Evolutionary conservation across 495 filamentous ascomycete species (phyloP).

Genomic region (Aspergillus carlsbadensis): DNA sequence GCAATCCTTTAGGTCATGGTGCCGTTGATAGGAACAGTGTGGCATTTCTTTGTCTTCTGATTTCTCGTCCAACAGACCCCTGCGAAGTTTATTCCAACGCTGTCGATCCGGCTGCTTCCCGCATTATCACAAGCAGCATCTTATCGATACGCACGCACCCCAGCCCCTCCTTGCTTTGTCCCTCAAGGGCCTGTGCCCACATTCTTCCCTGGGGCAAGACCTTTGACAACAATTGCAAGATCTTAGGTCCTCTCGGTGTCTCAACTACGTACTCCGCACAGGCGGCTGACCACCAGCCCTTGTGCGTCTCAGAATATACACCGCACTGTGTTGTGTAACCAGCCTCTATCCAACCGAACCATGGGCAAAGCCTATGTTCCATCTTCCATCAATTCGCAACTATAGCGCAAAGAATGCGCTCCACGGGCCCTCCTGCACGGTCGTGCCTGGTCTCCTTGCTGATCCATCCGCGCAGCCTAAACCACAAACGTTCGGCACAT

Average conservation of each 20-base stretch:
- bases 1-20: background rate
- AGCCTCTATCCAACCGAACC: too few relatives aligned
- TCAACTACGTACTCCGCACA: too few relatives aligned
- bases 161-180: slow-evolving; percentile 9
- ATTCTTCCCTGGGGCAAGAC: slow-evolving; percentile 5
- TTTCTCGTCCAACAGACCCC: background rate
- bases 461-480: background rate
- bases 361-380: too few relatives aligned
- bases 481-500: background rate
- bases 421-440: too few relatives aligned
- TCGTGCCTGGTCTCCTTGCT: background rate
- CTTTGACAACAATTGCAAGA: background rate
- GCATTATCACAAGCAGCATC: background rate
- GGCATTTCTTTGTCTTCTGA: background rate
- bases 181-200: background rate
- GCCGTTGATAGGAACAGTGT: background rate
- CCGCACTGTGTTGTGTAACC: too few relatives aligned
- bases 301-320: background rate
- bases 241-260: too few relatives aligned
- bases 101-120: background rate
- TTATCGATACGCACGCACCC: background rate
- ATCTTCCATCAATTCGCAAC: too few relatives aligned
- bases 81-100: background rate
- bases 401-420: too few relatives aligned
- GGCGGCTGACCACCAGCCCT: background rate